Conservation (phyloP, 2,329 filamentous ascomycete genomes). For the Metarhizium guizhouense region DNA sequence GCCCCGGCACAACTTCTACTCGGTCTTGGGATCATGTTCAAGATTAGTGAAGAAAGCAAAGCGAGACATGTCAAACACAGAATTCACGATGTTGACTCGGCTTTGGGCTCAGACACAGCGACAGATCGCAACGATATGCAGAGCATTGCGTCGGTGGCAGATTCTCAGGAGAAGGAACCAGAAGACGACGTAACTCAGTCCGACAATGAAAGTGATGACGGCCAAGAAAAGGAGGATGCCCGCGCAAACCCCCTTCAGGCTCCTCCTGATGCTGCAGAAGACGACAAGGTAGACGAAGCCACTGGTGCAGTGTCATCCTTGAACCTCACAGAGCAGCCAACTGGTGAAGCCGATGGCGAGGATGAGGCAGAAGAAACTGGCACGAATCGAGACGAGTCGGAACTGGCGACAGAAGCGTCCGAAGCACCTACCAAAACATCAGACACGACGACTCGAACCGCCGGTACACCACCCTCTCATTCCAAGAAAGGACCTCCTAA, state of each 20-base stretch:
- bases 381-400: neutral
- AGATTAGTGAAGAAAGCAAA: conserved; percentile 81
- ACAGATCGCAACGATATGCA: conserved; percentile 9
- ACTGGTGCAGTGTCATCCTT: conserved; percentile 16
- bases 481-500: conserved; percentile 39
- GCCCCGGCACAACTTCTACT: conserved; percentile 81
- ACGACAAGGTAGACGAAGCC: conserved; percentile 18
- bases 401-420: conserved; percentile 10
- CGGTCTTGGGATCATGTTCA: conserved; percentile 81
- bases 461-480: neutral
- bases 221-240: conserved; percentile 19
- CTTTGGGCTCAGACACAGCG: conserved; percentile 8
- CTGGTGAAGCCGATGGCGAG: conserved; percentile 7
- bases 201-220: conserved; percentile 21
- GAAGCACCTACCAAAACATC: conserved; percentile 12
- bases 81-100: conserved; percentile 18
- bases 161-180: conserved; percentile 16
- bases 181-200: conserved; percentile 14
- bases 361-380: conserved; percentile 17
- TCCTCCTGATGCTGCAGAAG: conserved; percentile 13
- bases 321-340: conserved; percentile 13
- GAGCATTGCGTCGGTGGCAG: conserved; percentile 7
- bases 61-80: conserved; percentile 66
- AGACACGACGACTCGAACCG: conserved; percentile 1
- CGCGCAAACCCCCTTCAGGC: conserved; percentile 30